Evolutionary conservation across 805 yeast species (phyloP).

Genomic region (Groenewaldozyma tartarivorans): DNA sequence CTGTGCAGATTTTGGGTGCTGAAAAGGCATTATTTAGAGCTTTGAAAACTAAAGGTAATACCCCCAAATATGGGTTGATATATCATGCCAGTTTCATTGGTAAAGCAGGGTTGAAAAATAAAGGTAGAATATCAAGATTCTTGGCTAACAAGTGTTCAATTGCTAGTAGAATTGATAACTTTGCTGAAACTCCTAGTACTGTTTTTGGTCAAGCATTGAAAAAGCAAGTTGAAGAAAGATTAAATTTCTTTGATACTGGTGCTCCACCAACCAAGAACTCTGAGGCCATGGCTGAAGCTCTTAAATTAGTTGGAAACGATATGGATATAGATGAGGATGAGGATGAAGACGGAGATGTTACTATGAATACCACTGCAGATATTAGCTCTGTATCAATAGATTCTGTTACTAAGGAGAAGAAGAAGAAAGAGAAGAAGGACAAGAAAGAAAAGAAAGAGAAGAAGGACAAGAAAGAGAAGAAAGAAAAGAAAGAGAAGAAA

Average conservation of each 20-base stretch:
- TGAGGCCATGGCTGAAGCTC: conserved; percentile 88
- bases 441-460: conserved; percentile 47
- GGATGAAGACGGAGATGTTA: conserved; percentile 22
- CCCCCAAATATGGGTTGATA: conserved; percentile 92
- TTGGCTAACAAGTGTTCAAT: conserved; percentile 98
- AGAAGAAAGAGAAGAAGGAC: conserved; percentile 40
- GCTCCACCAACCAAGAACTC: conserved; percentile 93
- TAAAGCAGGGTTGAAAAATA: conserved; percentile 89
- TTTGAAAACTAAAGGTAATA: conserved; percentile 90
- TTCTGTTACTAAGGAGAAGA: conserved; percentile 38
- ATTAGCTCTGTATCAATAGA: conserved; percentile 23
- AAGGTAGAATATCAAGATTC: conserved; percentile 98
- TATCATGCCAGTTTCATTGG: conserved; percentile 94
- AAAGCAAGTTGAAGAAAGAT: conserved; percentile 96
- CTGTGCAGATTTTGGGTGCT: conserved; percentile 96
- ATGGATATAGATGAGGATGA: conserved; percentile 34
- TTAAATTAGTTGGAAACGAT: conserved; percentile 46
- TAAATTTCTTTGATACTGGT: conserved; percentile 92
- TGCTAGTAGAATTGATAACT: conserved; percentile 97
- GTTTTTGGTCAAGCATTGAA: conserved; percentile 85
- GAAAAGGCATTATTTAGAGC: conserved; percentile 96
- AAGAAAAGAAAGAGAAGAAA: conserved; percentile 18
- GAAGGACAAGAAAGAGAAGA: conserved; percentile 26
- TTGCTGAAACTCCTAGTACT: conserved; percentile 86
- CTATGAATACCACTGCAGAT: background rate